phyloP scores from a whole-genome alignment of 441 rosid genomes.

The Hypseocharis bilobata region DNA sequence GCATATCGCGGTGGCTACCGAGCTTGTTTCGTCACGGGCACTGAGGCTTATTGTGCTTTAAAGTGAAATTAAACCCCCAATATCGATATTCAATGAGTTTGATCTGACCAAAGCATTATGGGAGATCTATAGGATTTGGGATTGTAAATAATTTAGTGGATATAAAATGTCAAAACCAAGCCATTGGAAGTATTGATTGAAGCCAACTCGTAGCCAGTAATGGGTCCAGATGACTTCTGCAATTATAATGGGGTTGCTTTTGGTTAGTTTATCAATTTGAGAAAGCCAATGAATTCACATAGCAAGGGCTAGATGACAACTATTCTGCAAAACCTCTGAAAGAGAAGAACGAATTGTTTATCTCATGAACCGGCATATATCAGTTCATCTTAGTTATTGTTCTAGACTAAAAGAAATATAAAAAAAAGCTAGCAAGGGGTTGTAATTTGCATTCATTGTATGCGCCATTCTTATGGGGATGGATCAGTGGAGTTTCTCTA shows the following conservation, averaged over 20 bases:
- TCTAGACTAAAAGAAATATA: too few species aligned
- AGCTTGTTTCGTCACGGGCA: too few species aligned
- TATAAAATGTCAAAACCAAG: not conserved
- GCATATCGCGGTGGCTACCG: too few species aligned
- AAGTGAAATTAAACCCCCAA: too few species aligned
- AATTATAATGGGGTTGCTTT: not conserved
- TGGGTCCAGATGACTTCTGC: not conserved
- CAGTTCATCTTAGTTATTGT: not conserved
- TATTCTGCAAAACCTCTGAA: too few species aligned
- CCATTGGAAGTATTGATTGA: not conserved
- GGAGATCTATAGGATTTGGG: not conserved
- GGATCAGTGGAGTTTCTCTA: not conserved
- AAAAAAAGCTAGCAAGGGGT: not conserved
- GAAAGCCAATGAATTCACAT: too few species aligned
- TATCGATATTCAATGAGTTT: not conserved
- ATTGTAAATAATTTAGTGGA: not conserved
- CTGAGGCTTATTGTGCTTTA: too few species aligned
- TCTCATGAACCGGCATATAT: too few species aligned
- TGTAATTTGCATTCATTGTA: not conserved
- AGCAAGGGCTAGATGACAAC: too few species aligned
- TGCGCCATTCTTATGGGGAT: not conserved
- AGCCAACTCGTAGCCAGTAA: not conserved
- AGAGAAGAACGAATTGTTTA: too few species aligned
- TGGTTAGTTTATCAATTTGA: too few species aligned
- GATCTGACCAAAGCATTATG: not conserved